phyloP scores from a whole-genome alignment of 768 basidiomycete genomes.

The Crepidotus variabilis region DNA sequence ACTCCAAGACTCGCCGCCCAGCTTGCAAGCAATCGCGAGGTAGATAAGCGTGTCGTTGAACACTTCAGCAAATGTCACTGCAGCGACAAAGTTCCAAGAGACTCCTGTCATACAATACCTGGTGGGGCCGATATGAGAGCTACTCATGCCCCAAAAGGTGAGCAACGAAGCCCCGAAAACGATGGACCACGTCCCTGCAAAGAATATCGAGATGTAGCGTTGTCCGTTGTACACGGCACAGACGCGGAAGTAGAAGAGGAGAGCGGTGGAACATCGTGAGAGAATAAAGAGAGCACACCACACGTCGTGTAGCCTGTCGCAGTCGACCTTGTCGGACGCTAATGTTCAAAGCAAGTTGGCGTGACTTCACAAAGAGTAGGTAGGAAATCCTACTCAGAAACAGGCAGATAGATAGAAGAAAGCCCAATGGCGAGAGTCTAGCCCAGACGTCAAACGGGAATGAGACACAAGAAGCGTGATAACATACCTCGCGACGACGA shows the following conservation, averaged over 20 bases:
- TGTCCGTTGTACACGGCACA: slow-evolving; percentile 7
- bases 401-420: neutral
- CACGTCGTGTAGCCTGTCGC: neutral
- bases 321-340: neutral
- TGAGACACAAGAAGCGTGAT: neutral
- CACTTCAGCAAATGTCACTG: neutral
- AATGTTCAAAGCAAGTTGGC: neutral
- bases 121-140: slow-evolving; percentile 7
- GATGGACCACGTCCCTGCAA: slow-evolving; percentile 6
- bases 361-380: neutral
- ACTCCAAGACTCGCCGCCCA: neutral
- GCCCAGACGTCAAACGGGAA: neutral
- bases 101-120: slow-evolving; percentile 4
- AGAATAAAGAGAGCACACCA: neutral
- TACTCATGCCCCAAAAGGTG: neutral
- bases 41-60: neutral
- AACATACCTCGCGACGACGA: neutral
- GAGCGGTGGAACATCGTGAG: neutral
- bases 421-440: neutral
- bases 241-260: slow-evolving; percentile 12
- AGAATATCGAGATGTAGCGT: slow-evolving; percentile 3
- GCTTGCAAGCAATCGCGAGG: neutral
- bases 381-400: neutral
- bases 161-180: neutral
- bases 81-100: neutral